Conservation (phyloP, 805 yeast species). For the Ogataea glucozyma region DNA sequence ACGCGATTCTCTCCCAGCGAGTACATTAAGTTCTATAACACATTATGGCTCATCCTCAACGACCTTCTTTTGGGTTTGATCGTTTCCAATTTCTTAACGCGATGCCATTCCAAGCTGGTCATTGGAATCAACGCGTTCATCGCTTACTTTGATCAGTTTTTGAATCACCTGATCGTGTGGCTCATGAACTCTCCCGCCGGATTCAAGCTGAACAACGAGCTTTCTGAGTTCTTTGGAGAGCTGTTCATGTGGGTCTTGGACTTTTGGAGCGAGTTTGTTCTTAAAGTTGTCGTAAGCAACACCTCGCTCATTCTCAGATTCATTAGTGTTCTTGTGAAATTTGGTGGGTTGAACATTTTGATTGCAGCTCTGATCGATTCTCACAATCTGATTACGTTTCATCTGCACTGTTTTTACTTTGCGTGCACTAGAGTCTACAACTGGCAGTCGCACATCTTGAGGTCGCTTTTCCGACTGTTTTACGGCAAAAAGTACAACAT, state of each 20-base stretch:
- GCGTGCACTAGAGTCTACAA: conserved; percentile 77
- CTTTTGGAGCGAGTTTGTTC: conserved; percentile 49
- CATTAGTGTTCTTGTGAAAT: conserved; percentile 21
- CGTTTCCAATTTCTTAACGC: conserved; percentile 46
- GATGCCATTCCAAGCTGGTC: conserved; percentile 20
- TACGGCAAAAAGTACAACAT: conserved; percentile 87
- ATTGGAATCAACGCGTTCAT: conserved; percentile 21
- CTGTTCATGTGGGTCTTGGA: conserved; percentile 81
- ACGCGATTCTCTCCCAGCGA: conserved; percentile 46
- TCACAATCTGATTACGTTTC: conserved; percentile 62
- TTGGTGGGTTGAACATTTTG: conserved; percentile 66
- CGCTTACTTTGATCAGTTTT: conserved; percentile 35
- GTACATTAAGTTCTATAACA: conserved; percentile 79
- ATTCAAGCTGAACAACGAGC: conserved; percentile 82
- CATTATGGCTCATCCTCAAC: conserved; percentile 82
- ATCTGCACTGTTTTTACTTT: conserved; percentile 72
- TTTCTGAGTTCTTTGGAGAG: conserved; percentile 84
- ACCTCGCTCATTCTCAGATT: conserved; percentile 18
- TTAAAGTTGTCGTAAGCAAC: conserved; percentile 16
- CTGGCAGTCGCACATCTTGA: conserved; percentile 67
- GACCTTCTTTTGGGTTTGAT: conserved; percentile 77
- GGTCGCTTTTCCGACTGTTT: conserved; percentile 78
- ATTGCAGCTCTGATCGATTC: conserved; percentile 68
- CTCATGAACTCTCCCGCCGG: conserved; percentile 92
- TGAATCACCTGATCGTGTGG: conserved; percentile 57